phyloP scores from a whole-genome alignment of 192 early-diverging fungal species.

The Nowakowskiella sp. region DNA sequence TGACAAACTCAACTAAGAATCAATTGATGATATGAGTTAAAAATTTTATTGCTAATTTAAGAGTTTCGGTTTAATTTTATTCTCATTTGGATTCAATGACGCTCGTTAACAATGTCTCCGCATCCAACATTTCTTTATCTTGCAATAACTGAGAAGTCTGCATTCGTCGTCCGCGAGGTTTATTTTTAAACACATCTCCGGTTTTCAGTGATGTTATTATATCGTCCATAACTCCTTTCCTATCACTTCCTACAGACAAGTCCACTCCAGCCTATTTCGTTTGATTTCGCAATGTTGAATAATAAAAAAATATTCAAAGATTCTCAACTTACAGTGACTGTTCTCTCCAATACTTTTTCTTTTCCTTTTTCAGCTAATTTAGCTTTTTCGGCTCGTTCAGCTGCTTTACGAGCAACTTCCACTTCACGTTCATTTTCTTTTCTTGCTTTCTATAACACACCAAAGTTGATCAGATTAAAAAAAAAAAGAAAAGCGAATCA shows the following conservation, averaged over 20 bases:
- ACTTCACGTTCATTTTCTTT: constrained; percentile 30
- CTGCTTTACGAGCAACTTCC: constrained; percentile 20
- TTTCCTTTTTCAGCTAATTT: constrained; percentile 10
- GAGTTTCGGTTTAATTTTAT: no score
- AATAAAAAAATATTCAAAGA: neutral
- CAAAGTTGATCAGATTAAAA: neutral
- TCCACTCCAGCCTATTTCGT: no score
- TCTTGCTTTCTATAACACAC: constrained; percentile 21
- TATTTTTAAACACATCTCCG: constrained; percentile 22
- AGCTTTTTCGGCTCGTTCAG: constrained; percentile 7
- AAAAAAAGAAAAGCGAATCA: constrained; percentile 1
- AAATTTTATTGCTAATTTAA: no score
- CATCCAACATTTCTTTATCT: no score
- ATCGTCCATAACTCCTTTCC: constrained; percentile 32
- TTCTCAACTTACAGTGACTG: no score
- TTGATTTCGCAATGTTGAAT: constrained; percentile 6
- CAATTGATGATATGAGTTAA: no score
- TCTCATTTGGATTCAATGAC: no score
- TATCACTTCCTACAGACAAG: no score
- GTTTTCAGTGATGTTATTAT: constrained; percentile 24
- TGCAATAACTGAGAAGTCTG: no score
- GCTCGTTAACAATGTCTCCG: no score
- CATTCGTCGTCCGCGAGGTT: constrained; percentile 1
- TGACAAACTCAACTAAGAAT: no score
- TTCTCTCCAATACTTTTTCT: neutral